Percentiles rank a stretch among this genome's conserved stretches.
These are phyloP conservation scores for Mycena venus DNA, from an alignment of 768 basidiomycete species.

Conservation along the genomic window DNA sequence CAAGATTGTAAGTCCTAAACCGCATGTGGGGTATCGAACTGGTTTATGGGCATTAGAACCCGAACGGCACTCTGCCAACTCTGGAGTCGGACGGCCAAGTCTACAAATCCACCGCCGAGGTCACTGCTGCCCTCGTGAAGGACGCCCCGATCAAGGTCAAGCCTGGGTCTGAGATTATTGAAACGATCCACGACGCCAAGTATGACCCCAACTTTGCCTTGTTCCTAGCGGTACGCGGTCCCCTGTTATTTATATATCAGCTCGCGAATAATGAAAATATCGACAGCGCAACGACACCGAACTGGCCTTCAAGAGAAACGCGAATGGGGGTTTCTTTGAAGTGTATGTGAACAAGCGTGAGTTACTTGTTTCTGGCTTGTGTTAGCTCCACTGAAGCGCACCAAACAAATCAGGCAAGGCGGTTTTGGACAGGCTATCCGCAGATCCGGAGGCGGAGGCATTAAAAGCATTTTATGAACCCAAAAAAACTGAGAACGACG, in stretches of 20 bases:
- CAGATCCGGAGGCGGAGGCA: conserved; percentile 46
- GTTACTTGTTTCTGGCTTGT: conserved; percentile 36
- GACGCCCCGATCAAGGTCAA: conserved; percentile 53
- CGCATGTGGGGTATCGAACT: no score
- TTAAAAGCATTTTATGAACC: conserved; percentile 59
- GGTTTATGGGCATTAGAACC: conserved; percentile 48
- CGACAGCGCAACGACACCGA: conserved; percentile 61
- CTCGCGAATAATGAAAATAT: background rate
- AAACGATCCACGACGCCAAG: conserved; percentile 57
- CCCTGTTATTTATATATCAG: background rate
- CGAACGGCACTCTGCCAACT: conserved; percentile 59
- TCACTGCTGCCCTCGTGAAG: conserved; percentile 55
- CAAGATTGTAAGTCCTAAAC: conserved; percentile 45
- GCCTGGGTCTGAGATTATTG: conserved; percentile 50
- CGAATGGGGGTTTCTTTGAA: conserved; percentile 44
- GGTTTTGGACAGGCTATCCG: conserved; percentile 52
- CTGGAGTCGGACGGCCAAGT: conserved; percentile 49
- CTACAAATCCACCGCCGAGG: conserved; percentile 56
- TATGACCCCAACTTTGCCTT: conserved; percentile 67
- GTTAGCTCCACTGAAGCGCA: no score
- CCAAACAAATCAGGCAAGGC: conserved; percentile 52
- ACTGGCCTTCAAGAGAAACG: conserved; percentile 53
- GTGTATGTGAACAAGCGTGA: conserved; percentile 56
- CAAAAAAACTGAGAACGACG: conserved; percentile 56
- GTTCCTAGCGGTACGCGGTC: conserved; percentile 52